Evolutionary conservation across 148 eudicot genomes (phyloP).

Genomic region (Drosera capensis): DNA sequence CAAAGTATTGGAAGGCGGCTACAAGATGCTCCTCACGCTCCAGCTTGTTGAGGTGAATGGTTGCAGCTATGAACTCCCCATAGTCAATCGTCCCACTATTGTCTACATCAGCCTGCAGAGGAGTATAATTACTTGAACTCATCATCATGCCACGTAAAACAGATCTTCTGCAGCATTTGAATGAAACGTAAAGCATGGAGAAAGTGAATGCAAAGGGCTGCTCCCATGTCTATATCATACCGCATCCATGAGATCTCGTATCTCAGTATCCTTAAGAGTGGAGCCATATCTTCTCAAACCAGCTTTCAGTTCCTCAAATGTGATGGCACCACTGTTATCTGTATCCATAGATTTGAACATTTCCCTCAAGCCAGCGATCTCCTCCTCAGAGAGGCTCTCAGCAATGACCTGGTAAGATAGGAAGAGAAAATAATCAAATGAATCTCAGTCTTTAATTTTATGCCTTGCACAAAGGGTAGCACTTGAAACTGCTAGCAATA

Average conservation of each 20-base stretch:
- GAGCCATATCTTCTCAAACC: conserved; percentile 90
- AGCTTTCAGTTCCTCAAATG: conserved; percentile 92
- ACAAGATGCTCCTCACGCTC: conserved; percentile 91
- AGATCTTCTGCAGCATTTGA: too few species aligned
- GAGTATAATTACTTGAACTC: too few species aligned
- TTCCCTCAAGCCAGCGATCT: conserved; percentile 86
- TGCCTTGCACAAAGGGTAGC: not conserved
- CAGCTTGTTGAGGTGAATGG: conserved; percentile 83
- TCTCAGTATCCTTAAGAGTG: conserved; percentile 84
- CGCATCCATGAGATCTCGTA: conserved; percentile 92
- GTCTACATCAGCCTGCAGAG: conserved; percentile 87
- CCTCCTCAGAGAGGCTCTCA: conserved; percentile 94
- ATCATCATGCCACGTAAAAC: too few species aligned
- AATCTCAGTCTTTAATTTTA: not conserved
- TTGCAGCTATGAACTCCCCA: conserved; percentile 93
- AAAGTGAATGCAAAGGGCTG: not conserved
- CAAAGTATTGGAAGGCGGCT: conserved; percentile 88
- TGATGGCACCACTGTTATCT: conserved; percentile 88
- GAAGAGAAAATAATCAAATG: not conserved
- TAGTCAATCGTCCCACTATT: conserved; percentile 88
- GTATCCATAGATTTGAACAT: conserved; percentile 95
- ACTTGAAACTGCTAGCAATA: too few species aligned
- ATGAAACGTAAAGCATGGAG: too few species aligned
- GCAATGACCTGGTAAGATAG: conserved; percentile 61
- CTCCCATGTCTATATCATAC: conserved; percentile 19